Evolutionary conservation across 2,329 filamentous ascomycete genomes (phyloP).

Genomic region (Penicillium brasilianum): DNA sequence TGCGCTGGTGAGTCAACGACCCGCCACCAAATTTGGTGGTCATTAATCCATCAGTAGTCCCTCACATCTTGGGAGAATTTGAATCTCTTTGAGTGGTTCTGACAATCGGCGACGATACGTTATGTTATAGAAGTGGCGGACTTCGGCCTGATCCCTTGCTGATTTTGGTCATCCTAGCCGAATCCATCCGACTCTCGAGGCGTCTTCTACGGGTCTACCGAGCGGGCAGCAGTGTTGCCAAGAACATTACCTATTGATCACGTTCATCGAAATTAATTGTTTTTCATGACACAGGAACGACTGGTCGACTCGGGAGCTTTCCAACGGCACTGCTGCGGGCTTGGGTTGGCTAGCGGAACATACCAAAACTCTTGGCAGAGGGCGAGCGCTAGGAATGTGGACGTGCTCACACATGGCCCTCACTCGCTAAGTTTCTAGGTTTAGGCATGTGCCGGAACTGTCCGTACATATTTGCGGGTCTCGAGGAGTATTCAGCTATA

Average conservation of each 20-base stretch:
- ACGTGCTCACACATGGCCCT: background rate
- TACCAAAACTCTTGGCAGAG: slow-evolving; percentile 3
- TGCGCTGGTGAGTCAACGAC: background rate
- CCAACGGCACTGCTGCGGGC: background rate
- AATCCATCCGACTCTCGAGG: background rate
- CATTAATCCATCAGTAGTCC: background rate
- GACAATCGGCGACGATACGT: background rate
- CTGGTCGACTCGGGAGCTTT: background rate
- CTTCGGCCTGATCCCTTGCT: background rate
- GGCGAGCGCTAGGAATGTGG: background rate
- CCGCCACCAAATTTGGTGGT: background rate
- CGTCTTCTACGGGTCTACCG: background rate
- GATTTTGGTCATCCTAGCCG: background rate
- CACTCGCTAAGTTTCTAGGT: slow-evolving; percentile 1
- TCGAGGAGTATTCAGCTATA: background rate
- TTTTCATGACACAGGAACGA: background rate
- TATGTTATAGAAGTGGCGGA: background rate
- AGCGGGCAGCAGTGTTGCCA: background rate
- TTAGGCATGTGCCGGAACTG: background rate
- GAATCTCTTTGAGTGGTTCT: background rate
- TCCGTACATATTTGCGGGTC: background rate
- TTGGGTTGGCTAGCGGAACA: background rate
- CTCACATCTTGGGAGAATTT: background rate
- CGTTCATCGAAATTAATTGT: background rate
- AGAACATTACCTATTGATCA: background rate